A percentile compares a stretch with the other conserved stretches of the same genome.
Evolutionary conservation across 192 early-diverging fungal species (phyloP).

Genomic region (Podila clonocystis): DNA sequence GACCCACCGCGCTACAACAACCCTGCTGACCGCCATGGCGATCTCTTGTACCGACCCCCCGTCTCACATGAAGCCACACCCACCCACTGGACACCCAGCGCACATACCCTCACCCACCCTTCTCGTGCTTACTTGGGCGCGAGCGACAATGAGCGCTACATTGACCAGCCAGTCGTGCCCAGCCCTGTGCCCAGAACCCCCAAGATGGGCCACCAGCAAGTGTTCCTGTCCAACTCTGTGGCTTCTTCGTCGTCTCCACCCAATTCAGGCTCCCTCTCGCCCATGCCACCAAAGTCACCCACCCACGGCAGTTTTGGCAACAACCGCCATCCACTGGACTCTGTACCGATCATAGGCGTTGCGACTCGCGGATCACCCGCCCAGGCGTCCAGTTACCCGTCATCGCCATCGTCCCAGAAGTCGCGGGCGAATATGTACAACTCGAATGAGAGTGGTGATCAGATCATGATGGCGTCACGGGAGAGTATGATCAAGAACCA

Average conservation of each 20-base stretch:
- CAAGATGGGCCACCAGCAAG: constrained; percentile 6
- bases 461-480: constrained; percentile 18
- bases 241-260: constrained; percentile 3
- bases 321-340: constrained; percentile 9
- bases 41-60: constrained; percentile 21
- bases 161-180: constrained; percentile 24
- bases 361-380: constrained; percentile 17
- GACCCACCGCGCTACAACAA: constrained; percentile 23
- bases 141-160: constrained; percentile 5
- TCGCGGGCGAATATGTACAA: neutral
- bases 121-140: constrained; percentile 4
- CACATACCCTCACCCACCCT: constrained; percentile 16
- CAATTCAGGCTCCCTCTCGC: constrained; percentile 14
- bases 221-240: constrained; percentile 14
- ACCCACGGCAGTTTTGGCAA: neutral
- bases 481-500: neutral
- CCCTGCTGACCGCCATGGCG: neutral
- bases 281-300: constrained; percentile 22
- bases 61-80: constrained; percentile 1
- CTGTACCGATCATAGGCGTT: constrained; percentile 22
- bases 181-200: constrained; percentile 26
- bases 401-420: constrained; percentile 14
- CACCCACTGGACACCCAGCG: constrained; percentile 15
- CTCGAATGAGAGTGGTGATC: constrained; percentile 22
- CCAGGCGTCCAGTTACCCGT: constrained; percentile 7